Base-by-base conservation (phyloP, 257 asterid species). In the Solanum chaucha region DNA sequence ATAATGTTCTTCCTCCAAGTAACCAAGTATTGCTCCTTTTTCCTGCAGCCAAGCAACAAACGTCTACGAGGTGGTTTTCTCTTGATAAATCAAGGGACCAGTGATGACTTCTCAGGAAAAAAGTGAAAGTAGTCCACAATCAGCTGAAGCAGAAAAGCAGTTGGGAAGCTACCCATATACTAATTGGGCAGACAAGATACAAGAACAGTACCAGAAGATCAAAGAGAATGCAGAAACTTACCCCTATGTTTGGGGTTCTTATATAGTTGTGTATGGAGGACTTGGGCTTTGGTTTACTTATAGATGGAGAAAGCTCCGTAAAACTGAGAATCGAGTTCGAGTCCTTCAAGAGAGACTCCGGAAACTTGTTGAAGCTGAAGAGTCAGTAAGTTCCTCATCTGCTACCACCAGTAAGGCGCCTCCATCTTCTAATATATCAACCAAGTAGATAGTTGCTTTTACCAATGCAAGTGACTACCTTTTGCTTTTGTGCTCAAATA, bases 201-300 rank as follows among this genome's bases (percentile, higher is more conserved):
- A 88, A 83, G 92, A 89, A 73, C 92, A 85, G 51, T 94, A 93
- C 64, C 48, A 80, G 32, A 93, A 86, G 78, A 91, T 91, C 30
- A 96, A 90, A 88, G 96, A 91, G 86, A 91, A 96, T 88, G 98
- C 98, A 73, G 93, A 94, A 87, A 88, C 98, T 1, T 96, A 94
- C 81, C 98, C 99, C 5, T 97, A 94, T 41, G 99, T 97, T 20
- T 97, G 98, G 98, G 98, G 92, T 78, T 96, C 99, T 3, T 96
- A 95, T 72, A 90, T 91, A 51, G 90, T 95, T 77, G 98, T 93
- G 0, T 95, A 94, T 30, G 98, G 99, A 46, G 93, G 93, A 71
- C 89, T 95, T 41, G 96, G 97, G 28, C 86, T 93, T 20, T 95
- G 98, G 98, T 71, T 94, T 65, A 84, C 95, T 40, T 95, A 94